These are phyloP conservation scores for Chrysosporium keratinophilum DNA, from an alignment of 2,329 filamentous ascomycete genomes.

Conservation along the genomic window DNA sequence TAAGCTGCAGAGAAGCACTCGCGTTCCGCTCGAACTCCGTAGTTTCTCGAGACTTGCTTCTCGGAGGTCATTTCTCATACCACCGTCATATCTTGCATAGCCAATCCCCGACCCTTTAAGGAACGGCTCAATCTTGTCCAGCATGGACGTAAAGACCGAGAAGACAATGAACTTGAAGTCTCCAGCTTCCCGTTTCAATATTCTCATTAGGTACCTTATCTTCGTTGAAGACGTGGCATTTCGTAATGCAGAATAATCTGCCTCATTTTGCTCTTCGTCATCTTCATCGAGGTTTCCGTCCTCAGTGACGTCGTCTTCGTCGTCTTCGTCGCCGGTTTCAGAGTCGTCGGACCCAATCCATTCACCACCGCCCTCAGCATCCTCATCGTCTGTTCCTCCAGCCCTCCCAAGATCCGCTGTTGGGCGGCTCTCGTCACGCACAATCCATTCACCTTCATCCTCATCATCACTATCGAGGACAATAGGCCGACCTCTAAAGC, in stretches of 20 bases:
- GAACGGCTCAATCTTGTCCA: slow-evolving; percentile 91
- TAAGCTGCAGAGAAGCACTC: slow-evolving; percentile 82
- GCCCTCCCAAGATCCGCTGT: slow-evolving; percentile 58
- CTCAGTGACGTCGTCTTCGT: slow-evolving; percentile 27
- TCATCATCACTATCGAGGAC: slow-evolving; percentile 48
- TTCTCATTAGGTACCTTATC: slow-evolving; percentile 71
- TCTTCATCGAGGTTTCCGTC: slow-evolving; percentile 33
- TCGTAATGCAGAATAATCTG: slow-evolving; percentile 24
- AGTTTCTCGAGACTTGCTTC: slow-evolving; percentile 74
- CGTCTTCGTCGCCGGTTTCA: slow-evolving; percentile 34
- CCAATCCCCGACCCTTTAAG: slow-evolving; percentile 61
- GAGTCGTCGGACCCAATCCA: slow-evolving; percentile 65
- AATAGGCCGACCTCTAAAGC: slow-evolving; percentile 24
- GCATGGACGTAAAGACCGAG: slow-evolving; percentile 96
- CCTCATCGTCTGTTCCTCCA: slow-evolving; percentile 76
- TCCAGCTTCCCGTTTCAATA: slow-evolving; percentile 65
- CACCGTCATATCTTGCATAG: slow-evolving; percentile 85
- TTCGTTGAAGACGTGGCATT: slow-evolving; percentile 61
- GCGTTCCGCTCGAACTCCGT: slow-evolving; percentile 61
- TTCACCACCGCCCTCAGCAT: slow-evolving; percentile 77
- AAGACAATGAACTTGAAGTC: slow-evolving; percentile 98
- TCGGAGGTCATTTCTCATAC: slow-evolving; percentile 85
- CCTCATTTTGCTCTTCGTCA: slow-evolving; percentile 34
- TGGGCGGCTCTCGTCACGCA: slow-evolving; percentile 55
- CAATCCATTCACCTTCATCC: slow-evolving; percentile 68